Base-by-base conservation (phyloP, 805 yeast species). In the Yarrowia divulgata region DNA sequence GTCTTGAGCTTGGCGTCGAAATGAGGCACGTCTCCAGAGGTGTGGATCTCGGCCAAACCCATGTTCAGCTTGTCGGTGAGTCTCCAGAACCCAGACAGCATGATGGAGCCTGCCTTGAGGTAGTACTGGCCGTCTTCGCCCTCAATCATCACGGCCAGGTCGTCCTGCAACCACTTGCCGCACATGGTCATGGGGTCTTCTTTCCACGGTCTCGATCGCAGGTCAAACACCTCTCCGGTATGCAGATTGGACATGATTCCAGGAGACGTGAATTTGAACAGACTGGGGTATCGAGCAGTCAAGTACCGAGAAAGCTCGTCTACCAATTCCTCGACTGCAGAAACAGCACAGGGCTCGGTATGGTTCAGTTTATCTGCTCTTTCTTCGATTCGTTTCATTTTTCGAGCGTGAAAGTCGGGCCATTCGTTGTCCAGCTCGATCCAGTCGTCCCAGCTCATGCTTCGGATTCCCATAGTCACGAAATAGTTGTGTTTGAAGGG, bases 51-150 rank as follows among this genome's bases (percentile, higher is more conserved):
- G 48, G 83, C 79, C 54, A 88, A 77, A 18, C 89, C 87, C 77
- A 84, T 77, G 69, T 85, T 82, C 40, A 84, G 74, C 75, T 88
- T 88, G 73, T 88, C 91, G 67, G 78, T 81, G 50, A 88, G 81
- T 74, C 90, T 81, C 91, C 91, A 88, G 76, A 88, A 88, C 35
- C 76, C 91, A 3, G 92, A 88, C 57, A 88, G 80, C 74, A 86
- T 79, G 63, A 88, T 85, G 5, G 89, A 85, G 2, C 90, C 92
- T 37, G 85, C 88, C 73, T 83, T 84, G 68, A 88, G 79, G 42
- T 79, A 78, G 74, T 87, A 88, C 67, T 85, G 82, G 9, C 90
- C 91, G 46, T 86, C 82, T 29, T 81, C 82, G 63, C 81, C 80
- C 73, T 88, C 91, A 66, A 87, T 77, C 89, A 88, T 85, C 29